Conservation (phyloP, 306 rosid genomes). For the Trifolium fragiferum region DNA sequence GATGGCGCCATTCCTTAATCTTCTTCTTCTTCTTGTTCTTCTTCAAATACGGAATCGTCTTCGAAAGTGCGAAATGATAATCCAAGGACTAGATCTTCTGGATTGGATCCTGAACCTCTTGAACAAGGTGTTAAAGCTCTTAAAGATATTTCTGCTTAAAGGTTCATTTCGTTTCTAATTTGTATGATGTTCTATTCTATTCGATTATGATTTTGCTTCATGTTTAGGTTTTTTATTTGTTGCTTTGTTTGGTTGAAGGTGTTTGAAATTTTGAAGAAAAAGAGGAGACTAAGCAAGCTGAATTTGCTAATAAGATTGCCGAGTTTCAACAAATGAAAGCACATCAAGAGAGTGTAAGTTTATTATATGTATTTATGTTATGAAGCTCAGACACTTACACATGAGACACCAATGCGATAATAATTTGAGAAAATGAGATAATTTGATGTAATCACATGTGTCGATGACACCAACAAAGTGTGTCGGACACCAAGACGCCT, state of each 20-base stretch:
- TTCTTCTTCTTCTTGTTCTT: too few relatives aligned
- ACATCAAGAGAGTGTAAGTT: too few relatives aligned
- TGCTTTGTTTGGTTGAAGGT: too few relatives aligned
- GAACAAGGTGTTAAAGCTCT: constrained; percentile 77
- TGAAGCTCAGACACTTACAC: too few relatives aligned
- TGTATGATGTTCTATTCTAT: background rate
- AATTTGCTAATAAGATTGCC: constrained; percentile 67
- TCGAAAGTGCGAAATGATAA: constrained; percentile 69
- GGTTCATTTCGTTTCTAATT: constrained; percentile 46
- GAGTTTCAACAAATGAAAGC: constrained; percentile 82
- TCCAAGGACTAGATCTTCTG: constrained; percentile 80
- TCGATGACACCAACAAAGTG: too few relatives aligned
- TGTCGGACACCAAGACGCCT: too few relatives aligned
- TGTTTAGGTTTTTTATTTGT: background rate
- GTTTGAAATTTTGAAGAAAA: constrained; percentile 69
- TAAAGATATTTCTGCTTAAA: constrained; percentile 56
- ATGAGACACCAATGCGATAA: too few relatives aligned
- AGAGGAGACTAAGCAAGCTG: constrained; percentile 84
- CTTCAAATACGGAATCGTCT: too few relatives aligned
- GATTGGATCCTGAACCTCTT: constrained; percentile 84
- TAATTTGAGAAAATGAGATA: too few relatives aligned
- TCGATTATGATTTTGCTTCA: background rate
- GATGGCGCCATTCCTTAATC: constrained; percentile 31
- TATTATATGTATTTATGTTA: too few relatives aligned
- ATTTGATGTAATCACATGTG: too few relatives aligned